Evolutionary conservation across 2,329 filamentous ascomycete species (phyloP).

Genomic region (Rhynchosporium agropyri): DNA sequence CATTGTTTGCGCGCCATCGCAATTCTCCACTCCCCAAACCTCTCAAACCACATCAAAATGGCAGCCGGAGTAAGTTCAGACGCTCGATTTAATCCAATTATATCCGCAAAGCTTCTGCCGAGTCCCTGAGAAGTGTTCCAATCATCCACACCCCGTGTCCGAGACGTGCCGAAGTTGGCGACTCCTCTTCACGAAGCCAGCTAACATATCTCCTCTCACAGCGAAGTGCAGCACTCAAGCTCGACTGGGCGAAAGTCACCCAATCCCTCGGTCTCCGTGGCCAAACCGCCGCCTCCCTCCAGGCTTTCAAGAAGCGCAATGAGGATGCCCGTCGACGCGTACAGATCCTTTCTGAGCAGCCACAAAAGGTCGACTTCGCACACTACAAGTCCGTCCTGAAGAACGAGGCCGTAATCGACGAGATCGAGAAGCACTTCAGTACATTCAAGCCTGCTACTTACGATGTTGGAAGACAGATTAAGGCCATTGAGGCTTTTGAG

Average conservation of each 20-base stretch:
- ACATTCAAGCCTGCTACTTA: slow-evolving; percentile 91
- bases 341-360: slow-evolving; percentile 77
- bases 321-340: slow-evolving; percentile 97
- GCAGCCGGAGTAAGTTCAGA: slow-evolving; percentile 63
- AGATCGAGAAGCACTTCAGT: slow-evolving; percentile 95
- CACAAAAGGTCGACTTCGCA: slow-evolving; percentile 87
- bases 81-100: slow-evolving; percentile 36
- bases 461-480: slow-evolving; percentile 91
- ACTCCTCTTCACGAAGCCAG: slow-evolving; percentile 27
- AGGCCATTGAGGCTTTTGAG: slow-evolving; percentile 98
- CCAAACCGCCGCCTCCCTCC: slow-evolving; percentile 87
- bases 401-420: slow-evolving; percentile 93
- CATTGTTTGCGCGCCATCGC: slow-evolving; percentile 39
- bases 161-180: slow-evolving; percentile 29
- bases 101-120: slow-evolving; percentile 7
- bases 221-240: slow-evolving; percentile 98
- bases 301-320: slow-evolving; percentile 99
- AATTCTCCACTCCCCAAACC: slow-evolving; percentile 54
- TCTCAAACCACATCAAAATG: slow-evolving; percentile 59
- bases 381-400: slow-evolving; percentile 91
- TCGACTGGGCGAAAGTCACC: slow-evolving; percentile 97
- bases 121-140: background rate
- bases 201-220: slow-evolving; percentile 48
- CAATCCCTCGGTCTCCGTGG: slow-evolving; percentile 94
- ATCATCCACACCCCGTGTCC: slow-evolving; percentile 18